Conservation (phyloP, 352 stramenopile genomes). For the Pythium rhizo-oryzae region DNA sequence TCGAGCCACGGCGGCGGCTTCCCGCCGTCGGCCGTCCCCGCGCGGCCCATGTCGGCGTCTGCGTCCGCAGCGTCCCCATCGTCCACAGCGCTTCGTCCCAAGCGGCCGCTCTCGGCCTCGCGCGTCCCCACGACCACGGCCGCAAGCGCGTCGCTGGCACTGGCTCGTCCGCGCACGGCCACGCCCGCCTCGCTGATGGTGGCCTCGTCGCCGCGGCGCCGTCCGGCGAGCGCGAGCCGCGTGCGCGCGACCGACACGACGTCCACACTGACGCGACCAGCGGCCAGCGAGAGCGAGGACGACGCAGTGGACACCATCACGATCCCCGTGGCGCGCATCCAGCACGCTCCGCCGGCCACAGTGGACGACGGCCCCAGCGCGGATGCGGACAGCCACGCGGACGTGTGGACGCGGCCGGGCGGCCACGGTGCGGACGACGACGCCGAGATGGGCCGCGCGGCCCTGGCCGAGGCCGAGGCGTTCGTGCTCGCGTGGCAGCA, state of each 20-base stretch:
- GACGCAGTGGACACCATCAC: conserved; percentile 30
- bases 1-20: conserved; percentile 2
- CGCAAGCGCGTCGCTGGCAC: background rate
- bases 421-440: background rate
- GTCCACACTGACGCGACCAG: conserved; percentile 10
- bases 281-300: conserved; percentile 23
- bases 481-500: conserved; percentile 59
- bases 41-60: conserved; percentile 4
- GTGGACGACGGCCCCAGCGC: background rate
- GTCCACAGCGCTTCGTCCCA: background rate
- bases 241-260: conserved; percentile 24
- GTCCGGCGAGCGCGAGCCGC: conserved; percentile 44
- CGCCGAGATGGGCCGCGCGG: conserved; percentile 5
- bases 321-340: conserved; percentile 11
- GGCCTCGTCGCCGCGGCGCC: conserved; percentile 16
- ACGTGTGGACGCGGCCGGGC: background rate
- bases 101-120: conserved; percentile 25
- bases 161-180: background rate
- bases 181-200: conserved; percentile 13
- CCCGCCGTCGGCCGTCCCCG: conserved; percentile 15
- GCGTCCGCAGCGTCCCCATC: conserved; percentile 8
- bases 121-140: conserved; percentile 15
- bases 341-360: background rate
- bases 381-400: too few species aligned
- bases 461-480: conserved; percentile 37